Evolutionary conservation across 2,329 filamentous ascomycete genomes (phyloP).

Genomic region (Penicillium sp.): DNA sequence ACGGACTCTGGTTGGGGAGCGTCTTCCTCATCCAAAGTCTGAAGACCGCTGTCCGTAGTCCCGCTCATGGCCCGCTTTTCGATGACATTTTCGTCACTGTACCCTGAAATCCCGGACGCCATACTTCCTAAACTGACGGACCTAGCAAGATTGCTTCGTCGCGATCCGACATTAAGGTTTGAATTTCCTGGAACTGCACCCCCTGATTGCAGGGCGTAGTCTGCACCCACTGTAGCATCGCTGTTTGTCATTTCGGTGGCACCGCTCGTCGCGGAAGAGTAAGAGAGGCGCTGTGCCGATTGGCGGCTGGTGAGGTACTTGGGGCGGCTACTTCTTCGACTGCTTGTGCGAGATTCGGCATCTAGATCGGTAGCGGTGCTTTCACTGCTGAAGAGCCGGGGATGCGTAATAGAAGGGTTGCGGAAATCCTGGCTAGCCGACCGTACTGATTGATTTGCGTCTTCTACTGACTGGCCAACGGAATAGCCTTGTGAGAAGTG

Average conservation of each 20-base stretch:
- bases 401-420: conserved; percentile 31
- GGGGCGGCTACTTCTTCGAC: conserved; percentile 52
- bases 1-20: conserved; percentile 36
- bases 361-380: conserved; percentile 32
- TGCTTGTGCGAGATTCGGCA: conserved; percentile 27
- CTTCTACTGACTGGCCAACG: conserved; percentile 27
- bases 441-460: conserved; percentile 32
- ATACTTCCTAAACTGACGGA: conserved; percentile 89
- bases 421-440: conserved; percentile 34
- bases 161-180: conserved; percentile 27
- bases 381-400: conserved; percentile 33
- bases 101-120: conserved; percentile 70
- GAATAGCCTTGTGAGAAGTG: conserved; percentile 30
- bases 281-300: conserved; percentile 63
- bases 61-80: conserved; percentile 49
- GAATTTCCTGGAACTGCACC: conserved; percentile 66
- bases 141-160: conserved; percentile 63
- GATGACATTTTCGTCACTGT: conserved; percentile 55
- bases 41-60: conserved; percentile 54
- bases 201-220: conserved; percentile 82
- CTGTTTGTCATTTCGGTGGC: conserved; percentile 68
- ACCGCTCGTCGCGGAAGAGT: conserved; percentile 59
- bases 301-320: conserved; percentile 61
- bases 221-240: conserved; percentile 75
- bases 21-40: conserved; percentile 65